Base-by-base conservation (phyloP, 768 basidiomycete species). In the Dacryopinax spathularia region DNA sequence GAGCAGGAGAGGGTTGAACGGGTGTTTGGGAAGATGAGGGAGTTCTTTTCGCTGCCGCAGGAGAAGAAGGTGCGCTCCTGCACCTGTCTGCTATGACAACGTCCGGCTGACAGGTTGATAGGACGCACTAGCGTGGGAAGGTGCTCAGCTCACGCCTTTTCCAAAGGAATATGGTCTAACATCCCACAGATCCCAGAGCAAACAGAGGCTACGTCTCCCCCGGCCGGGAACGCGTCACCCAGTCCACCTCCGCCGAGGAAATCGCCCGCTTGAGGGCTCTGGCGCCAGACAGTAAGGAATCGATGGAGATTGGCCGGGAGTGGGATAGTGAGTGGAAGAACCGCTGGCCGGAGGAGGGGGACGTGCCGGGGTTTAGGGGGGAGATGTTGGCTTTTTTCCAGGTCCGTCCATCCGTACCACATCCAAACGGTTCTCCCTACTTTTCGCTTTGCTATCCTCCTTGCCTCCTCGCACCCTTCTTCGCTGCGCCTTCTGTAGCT, bases 231-330 rank as follows among this genome's bases (percentile, higher is more conserved):
- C 85, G 87, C 10, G 67, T 68, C 36, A 65, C 66, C 12, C 65
- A 65, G 43, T 65, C 63, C 34, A 68, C 62, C 31, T 37, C 79
- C 20, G 34, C 83, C 10, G 73, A 77, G 18, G 89, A 90, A 74
- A 91, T 93, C 67, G 85, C 84, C 44, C 73, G 78, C 43, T 75
- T 92, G 22, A 84, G 91, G n/a, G 77, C 75, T 64, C 84, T 82
- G 65, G 84, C 90, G 0, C 90, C 91, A 0, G 90, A 91, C 70
- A 83, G 75, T 74, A 90, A 91, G 73, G 90, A 93, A 73, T 78
- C 83, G 7, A 90, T 93, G 84, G 91, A 94, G 72, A 91, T 94
- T 44, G 90, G 91, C 33, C 80, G 87, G 27, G 89, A 94, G 64
- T 87, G 86, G 83, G 89, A 88, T 16, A 27, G 64, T 1, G 31